Evolutionary conservation across 2,329 filamentous ascomycete genomes (phyloP).

Genomic region (Sporothrix pallida): DNA sequence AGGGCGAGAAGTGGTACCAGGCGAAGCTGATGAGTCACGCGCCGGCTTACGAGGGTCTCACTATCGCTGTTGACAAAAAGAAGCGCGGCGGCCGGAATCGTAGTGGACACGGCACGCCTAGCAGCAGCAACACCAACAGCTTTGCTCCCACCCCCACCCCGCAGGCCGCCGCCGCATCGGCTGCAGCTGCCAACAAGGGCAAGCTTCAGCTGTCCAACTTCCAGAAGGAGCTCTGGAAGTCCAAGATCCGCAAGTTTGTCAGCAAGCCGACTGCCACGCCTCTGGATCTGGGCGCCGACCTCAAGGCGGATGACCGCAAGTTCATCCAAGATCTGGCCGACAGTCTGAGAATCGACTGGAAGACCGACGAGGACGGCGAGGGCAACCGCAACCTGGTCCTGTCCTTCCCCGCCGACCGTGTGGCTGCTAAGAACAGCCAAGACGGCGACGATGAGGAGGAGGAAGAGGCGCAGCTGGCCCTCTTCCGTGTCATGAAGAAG

Average conservation of each 20-base stretch:
- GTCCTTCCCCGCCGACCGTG: conserved; percentile 53
- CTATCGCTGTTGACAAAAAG: conserved; percentile 36
- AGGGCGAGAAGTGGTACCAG: conserved; percentile 90
- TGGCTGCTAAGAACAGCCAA: conserved; percentile 51
- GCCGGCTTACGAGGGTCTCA: conserved; percentile 65
- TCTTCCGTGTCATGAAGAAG: conserved; percentile 82
- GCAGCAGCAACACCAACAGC: conserved; percentile 39
- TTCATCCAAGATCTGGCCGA: conserved; percentile 88
- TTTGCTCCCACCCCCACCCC: conserved; percentile 30
- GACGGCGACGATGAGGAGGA: conserved; percentile 77
- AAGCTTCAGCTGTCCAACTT: conserved; percentile 76
- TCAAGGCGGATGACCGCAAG: conserved; percentile 85
- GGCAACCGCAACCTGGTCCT: conserved; percentile 60
- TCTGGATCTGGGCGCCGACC: conserved; percentile 73
- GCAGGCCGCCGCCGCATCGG: not conserved
- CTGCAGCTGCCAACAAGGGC: conserved; percentile 55
- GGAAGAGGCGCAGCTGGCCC: conserved; percentile 81
- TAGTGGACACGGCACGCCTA: conserved; percentile 38
- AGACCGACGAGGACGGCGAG: conserved; percentile 62
- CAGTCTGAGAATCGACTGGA: conserved; percentile 62
- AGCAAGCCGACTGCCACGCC: conserved; percentile 67
- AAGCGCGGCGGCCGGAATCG: conserved; percentile 18
- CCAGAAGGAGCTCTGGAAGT: conserved; percentile 82
- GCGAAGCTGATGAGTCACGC: conserved; percentile 69
- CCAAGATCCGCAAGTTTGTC: conserved; percentile 81